A percentile compares a stretch with the other conserved stretches of the same genome.
These are phyloP conservation scores for Boletus pseudopeckii DNA, from an alignment of 768 basidiomycete genomes.

Conservation along the genomic window DNA sequence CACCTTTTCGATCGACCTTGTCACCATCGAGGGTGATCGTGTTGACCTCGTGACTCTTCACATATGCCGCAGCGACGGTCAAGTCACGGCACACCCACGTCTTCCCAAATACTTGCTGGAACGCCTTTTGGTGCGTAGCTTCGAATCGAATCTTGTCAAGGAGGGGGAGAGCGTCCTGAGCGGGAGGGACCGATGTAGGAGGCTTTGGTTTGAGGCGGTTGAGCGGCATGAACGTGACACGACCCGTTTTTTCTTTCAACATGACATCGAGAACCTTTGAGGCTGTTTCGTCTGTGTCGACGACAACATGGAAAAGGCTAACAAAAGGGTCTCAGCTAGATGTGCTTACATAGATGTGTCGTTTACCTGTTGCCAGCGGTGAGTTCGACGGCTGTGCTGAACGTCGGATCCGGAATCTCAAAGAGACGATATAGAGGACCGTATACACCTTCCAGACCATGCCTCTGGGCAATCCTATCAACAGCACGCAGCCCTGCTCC, in stretches of 20 bases:
- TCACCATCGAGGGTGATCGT: slow-evolving; percentile 98
- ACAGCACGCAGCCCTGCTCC: slow-evolving; percentile 85
- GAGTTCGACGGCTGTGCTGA: slow-evolving; percentile 89
- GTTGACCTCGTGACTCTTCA: slow-evolving; percentile 91
- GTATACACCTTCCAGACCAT: slow-evolving; percentile 79
- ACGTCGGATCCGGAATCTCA: slow-evolving; percentile 82
- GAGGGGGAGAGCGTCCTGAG: slow-evolving; percentile 75
- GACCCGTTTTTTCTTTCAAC: slow-evolving; percentile 89
- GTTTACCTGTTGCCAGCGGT: slow-evolving; percentile 91
- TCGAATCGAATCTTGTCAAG: slow-evolving; percentile 83
- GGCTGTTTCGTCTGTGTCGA: slow-evolving; percentile 94
- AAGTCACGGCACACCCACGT: slow-evolving; percentile 95
- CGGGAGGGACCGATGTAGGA: slow-evolving; percentile 53
- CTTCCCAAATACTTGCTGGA: slow-evolving; percentile 96
- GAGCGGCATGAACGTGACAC: slow-evolving; percentile 97
- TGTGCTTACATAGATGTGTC: background rate
- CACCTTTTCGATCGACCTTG: slow-evolving; percentile 94
- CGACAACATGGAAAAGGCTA: slow-evolving; percentile 93
- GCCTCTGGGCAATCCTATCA: slow-evolving; percentile 74
- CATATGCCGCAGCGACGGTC: slow-evolving; percentile 88
- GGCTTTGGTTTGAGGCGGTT: slow-evolving; percentile 87
- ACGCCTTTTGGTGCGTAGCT: slow-evolving; percentile 67
- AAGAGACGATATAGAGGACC: slow-evolving; percentile 94
- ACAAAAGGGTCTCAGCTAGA: slow-evolving; percentile 1
- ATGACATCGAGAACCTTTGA: slow-evolving; percentile 88